Conservation (phyloP, 352 stramenopile species). For the Phytophthora aleatoria region DNA sequence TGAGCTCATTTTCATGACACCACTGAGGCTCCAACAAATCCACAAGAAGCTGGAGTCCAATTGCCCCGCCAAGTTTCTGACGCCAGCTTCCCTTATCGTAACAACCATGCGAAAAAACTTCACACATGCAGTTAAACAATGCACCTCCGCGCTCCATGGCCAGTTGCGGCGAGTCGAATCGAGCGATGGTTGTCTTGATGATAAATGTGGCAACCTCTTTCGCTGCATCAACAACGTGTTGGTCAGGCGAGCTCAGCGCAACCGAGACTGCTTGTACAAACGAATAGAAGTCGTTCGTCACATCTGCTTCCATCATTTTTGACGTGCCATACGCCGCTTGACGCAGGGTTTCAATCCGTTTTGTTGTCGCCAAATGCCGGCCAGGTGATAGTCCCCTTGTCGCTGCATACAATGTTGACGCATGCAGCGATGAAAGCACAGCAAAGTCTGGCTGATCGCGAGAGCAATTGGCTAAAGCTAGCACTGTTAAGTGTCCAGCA, state of each 20-base stretch:
- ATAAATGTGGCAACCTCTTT: slow-evolving; percentile 59
- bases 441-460: slow-evolving; percentile 69
- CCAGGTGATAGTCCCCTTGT: slow-evolving; percentile 80
- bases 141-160: slow-evolving; percentile 65
- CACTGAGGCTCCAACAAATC: slow-evolving; percentile 70
- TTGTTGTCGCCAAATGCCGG: slow-evolving; percentile 76
- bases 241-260: slow-evolving; percentile 67
- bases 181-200: slow-evolving; percentile 47
- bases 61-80: slow-evolving; percentile 79
- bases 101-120: slow-evolving; percentile 83
- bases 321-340: slow-evolving; percentile 77
- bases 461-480: slow-evolving; percentile 52
- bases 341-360: slow-evolving; percentile 78
- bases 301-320: slow-evolving; percentile 52
- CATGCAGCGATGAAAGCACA: slow-evolving; percentile 70
- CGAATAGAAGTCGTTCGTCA: slow-evolving; percentile 65
- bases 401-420: slow-evolving; percentile 76
- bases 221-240: slow-evolving; percentile 58
- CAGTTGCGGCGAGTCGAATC: slow-evolving; percentile 40
- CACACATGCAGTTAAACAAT: slow-evolving; percentile 79
- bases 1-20: slow-evolving; percentile 88
- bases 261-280: slow-evolving; percentile 69
- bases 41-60: slow-evolving; percentile 71
- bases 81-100: slow-evolving; percentile 89
- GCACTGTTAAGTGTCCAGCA: slow-evolving; percentile 57